Evolutionary conservation across 1,139 yeast species (phyloP).

Genomic region (Suhomyces taliae): DNA sequence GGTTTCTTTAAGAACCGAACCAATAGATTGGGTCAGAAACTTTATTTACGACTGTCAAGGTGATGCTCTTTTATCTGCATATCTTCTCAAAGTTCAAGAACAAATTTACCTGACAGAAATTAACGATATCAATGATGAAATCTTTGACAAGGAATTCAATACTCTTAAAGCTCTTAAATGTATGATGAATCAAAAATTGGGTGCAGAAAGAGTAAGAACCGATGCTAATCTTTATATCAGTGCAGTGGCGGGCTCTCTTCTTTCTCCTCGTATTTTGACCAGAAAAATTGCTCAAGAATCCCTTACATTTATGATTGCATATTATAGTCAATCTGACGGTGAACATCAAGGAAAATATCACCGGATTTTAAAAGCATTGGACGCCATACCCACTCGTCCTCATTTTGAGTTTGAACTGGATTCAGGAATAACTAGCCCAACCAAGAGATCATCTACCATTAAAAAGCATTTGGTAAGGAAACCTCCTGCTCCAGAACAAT

Average conservation of each 20-base stretch:
- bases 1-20: conserved; percentile 91
- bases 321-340: conserved; percentile 31
- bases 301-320: conserved; percentile 49
- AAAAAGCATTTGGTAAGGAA: conserved; percentile 36
- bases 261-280: conserved; percentile 67
- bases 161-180: conserved; percentile 48
- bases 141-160: conserved; percentile 50
- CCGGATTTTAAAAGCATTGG: conserved; percentile 64
- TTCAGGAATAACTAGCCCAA: conserved; percentile 1
- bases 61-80: conserved; percentile 67
- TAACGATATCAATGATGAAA: conserved; percentile 42
- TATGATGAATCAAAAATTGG: conserved; percentile 49
- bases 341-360: conserved; percentile 52
- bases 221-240: conserved; percentile 42
- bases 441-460: conserved; percentile 14
- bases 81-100: conserved; percentile 41
- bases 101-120: conserved; percentile 34
- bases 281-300: conserved; percentile 83
- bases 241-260: conserved; percentile 46
- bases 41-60: conserved; percentile 83
- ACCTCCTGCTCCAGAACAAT: conserved; percentile 39
- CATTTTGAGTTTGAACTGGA: conserved; percentile 46
- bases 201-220: conserved; percentile 43
- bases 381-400: conserved; percentile 58
- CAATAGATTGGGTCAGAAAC: conserved; percentile 82